Evolutionary conservation across 2,329 filamentous ascomycete species (phyloP).

Genomic region (Hypoxylon sp.): DNA sequence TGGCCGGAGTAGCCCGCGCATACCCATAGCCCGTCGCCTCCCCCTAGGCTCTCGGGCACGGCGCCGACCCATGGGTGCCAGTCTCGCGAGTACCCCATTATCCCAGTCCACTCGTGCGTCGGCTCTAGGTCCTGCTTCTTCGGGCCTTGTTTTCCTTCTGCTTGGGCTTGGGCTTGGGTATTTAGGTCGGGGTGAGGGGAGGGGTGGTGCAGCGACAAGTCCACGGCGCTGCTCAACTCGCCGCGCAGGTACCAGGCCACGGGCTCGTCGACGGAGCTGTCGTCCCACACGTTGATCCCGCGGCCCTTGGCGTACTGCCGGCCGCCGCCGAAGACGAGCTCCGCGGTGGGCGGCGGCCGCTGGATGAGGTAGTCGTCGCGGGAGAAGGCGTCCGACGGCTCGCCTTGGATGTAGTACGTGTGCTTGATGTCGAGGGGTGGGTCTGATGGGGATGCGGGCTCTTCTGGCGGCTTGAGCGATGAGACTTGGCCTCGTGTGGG

Average conservation of each 20-base stretch:
- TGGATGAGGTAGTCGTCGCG: slow-evolving; percentile 82
- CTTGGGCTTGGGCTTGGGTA: not conserved
- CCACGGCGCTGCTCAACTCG: slow-evolving; percentile 60
- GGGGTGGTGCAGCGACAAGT: slow-evolving; percentile 53
- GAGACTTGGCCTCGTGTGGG: slow-evolving; percentile 83
- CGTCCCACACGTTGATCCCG: slow-evolving; percentile 71
- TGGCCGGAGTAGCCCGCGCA: slow-evolving; percentile 80
- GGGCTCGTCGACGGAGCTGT: slow-evolving; percentile 68
- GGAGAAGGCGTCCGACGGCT: slow-evolving; percentile 48
- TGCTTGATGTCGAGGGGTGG: slow-evolving; percentile 62
- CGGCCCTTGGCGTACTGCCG: slow-evolving; percentile 68
- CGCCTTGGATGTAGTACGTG: slow-evolving; percentile 75
- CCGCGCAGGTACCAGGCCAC: slow-evolving; percentile 70
- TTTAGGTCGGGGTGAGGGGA: slow-evolving; percentile 3
- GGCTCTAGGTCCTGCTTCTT: slow-evolving; percentile 63
- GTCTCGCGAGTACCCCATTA: slow-evolving; percentile 83
- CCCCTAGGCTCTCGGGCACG: slow-evolving; percentile 68
- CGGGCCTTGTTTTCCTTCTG: slow-evolving; percentile 6
- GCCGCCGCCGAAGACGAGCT: slow-evolving; percentile 81
- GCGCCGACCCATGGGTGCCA: slow-evolving; percentile 78
- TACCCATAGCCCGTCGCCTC: slow-evolving; percentile 72
- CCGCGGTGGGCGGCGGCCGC: slow-evolving; percentile 69
- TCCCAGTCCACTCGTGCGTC: slow-evolving; percentile 80
- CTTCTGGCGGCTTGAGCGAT: slow-evolving; percentile 71
- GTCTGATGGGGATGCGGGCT: slow-evolving; percentile 45